These are phyloP conservation scores for Xylaria flabelliformis DNA, from an alignment of 495 filamentous ascomycete genomes.

Conservation along the genomic window DNA sequence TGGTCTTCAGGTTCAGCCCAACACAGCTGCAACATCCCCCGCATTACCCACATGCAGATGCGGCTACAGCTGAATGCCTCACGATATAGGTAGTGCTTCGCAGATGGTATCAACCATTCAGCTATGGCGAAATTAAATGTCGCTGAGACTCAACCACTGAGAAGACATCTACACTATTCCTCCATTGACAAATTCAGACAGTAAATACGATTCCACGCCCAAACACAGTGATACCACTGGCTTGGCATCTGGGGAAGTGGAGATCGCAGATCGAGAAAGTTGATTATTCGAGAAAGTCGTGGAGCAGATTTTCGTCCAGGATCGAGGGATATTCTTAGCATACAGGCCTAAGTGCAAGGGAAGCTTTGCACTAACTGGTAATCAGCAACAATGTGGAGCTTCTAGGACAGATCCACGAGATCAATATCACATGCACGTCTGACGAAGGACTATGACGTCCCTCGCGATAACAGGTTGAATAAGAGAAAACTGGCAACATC, in stretches of 20 bases:
- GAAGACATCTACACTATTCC: background rate
- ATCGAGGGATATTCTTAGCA: background rate
- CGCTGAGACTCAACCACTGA: background rate
- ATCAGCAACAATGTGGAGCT: constrained; percentile 10
- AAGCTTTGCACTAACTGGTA: constrained; percentile 7
- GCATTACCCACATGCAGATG: constrained; percentile 10
- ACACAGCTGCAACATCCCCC: background rate
- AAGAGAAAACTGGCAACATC: background rate
- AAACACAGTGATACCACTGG: background rate
- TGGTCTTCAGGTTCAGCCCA: constrained; percentile 15
- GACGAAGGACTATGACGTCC: background rate
- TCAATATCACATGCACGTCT: constrained; percentile 11
- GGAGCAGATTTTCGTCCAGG: background rate
- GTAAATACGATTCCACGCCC: background rate
- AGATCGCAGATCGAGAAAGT: background rate
- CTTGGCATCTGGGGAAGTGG: constrained; percentile 14
- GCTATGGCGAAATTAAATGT: background rate
- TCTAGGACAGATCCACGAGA: background rate
- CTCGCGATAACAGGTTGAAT: background rate
- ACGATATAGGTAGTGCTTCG: background rate
- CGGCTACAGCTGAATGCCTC: background rate
- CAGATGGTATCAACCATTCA: background rate
- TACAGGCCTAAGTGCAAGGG: constrained; percentile 16
- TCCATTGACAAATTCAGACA: background rate
- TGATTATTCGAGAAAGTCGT: background rate